These are phyloP conservation scores for Cyclaneusma minus DNA, from an alignment of 2,329 filamentous ascomycete genomes.

Conservation along the genomic window DNA sequence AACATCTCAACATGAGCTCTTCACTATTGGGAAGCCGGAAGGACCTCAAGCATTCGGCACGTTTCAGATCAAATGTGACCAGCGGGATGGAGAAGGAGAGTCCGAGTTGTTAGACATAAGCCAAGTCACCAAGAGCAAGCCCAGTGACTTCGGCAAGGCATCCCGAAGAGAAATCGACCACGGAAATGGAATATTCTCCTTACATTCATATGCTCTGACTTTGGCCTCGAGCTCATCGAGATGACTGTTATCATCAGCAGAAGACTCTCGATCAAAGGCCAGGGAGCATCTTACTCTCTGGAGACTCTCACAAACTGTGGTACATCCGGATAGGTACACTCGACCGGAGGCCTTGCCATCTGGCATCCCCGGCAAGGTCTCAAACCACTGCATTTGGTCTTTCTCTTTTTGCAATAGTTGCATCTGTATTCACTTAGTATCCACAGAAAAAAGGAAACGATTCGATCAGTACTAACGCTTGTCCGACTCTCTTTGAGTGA, in stretches of 20 bases:
- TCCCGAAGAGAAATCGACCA: no score
- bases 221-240: constrained; percentile 9
- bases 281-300: constrained; percentile 6
- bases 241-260: constrained; percentile 7
- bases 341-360: constrained; percentile 3
- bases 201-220: constrained; percentile 8
- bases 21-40: no score
- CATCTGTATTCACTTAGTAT: constrained; percentile 7
- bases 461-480: no score
- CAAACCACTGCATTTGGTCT: constrained; percentile 11
- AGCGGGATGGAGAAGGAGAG: no score
- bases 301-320: constrained; percentile 10
- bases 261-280: neutral
- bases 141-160: no score
- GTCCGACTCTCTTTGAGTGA: no score
- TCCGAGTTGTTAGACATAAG: no score
- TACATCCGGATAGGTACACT: constrained; percentile 10
- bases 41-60: no score
- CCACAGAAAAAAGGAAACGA: neutral
- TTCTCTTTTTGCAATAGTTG: constrained; percentile 10
- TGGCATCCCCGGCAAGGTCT: constrained; percentile 9
- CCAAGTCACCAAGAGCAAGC: no score
- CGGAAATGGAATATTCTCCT: neutral
- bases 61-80: no score
- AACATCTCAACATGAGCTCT: no score